Base-by-base conservation (phyloP, 768 basidiomycete genomes). In the Rhodosporidiobolus odoratus region DNA sequence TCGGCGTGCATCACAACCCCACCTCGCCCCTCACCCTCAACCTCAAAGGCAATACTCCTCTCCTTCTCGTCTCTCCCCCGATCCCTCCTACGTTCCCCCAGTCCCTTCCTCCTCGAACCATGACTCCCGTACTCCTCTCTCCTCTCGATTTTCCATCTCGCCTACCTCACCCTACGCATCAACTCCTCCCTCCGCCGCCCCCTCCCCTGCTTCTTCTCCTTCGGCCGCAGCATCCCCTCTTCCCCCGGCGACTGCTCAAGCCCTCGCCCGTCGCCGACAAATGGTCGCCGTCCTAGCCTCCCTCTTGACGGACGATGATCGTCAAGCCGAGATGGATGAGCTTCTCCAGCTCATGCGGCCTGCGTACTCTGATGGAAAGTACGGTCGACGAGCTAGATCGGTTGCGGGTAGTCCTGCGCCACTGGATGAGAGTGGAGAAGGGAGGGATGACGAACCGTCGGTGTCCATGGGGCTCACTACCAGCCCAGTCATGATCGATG, bases 241-340 rank as follows among this genome's bases (percentile, higher is more conserved):
- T 25, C 40, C 23, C 34, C 23, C 57, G 17, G 45, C 63, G 6
- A 12, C 57, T 23, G 58, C 60, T n/a, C 70, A 71, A 25, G 58
- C 69, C 50, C 34, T 68, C 50, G 40, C 66, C 13, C 47, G 75
- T 15, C 40, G 75, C 4, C 45, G 72, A 23, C 72, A 74, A 47
- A 70, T 74, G 68, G 60, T 74, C 59, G 59, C 66, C 13, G 50
- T 73, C 21, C 47, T 68, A 35, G 48, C 64, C 1, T 32, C 45
- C n/a, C 62, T 73, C 34, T 30, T 54, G 17, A 73, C 71, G 13
- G 47, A 10, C 35, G 71, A 73, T 37, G 67, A 73, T 40, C 65
- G 73, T 2, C 73, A 74, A 32, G 40, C 4, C 32, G 69, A 70
- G 62, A 68, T 74, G 40, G 73, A 74, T 35, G 30, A 19, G 16